Evolutionary conservation across 2,329 filamentous ascomycete genomes (phyloP).

Genomic region (Xylariales sp.): DNA sequence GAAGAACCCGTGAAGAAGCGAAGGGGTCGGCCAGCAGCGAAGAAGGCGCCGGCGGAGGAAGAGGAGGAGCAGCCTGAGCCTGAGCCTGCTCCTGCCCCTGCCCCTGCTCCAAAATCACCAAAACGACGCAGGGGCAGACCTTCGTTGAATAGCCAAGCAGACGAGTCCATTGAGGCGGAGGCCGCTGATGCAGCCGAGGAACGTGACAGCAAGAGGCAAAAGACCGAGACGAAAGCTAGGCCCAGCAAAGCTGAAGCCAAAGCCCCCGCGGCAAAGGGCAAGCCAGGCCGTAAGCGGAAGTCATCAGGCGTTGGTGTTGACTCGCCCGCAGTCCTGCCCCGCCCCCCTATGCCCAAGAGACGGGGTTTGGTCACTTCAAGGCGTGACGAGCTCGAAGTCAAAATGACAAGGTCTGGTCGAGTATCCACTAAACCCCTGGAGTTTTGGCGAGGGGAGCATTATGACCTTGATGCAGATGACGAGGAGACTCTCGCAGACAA

Average conservation of each 20-base stretch:
- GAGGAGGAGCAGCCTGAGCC: conserved; percentile 14
- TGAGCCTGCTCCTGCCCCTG: conserved; percentile 9
- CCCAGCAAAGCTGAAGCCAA: conserved; percentile 17
- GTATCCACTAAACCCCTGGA: conserved; percentile 73
- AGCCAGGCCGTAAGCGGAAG: conserved; percentile 31
- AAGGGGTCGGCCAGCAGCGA: conserved; percentile 11
- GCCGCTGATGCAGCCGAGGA: conserved; percentile 13
- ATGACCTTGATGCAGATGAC: conserved; percentile 62
- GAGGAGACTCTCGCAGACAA: conserved; percentile 41
- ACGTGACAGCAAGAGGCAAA: conserved; percentile 21
- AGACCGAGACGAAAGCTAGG: conserved; percentile 11
- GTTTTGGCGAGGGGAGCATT: conserved; percentile 81
- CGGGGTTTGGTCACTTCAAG: conserved; percentile 51
- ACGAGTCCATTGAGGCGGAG: conserved; percentile 12
- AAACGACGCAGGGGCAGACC: conserved; percentile 3
- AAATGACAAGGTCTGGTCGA: conserved; percentile 69
- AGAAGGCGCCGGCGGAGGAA: conserved; percentile 10
- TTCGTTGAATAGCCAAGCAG: conserved; percentile 12
- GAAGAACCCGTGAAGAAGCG: conserved; percentile 4
- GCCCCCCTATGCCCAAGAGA: conserved; percentile 50
- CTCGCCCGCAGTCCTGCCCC: conserved; percentile 44
- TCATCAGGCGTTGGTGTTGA: conserved; percentile 39
- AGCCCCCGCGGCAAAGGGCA: conserved; percentile 22
- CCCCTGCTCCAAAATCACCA: conserved; percentile 2
- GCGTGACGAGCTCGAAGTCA: conserved; percentile 45